Base-by-base conservation (phyloP, 164 flowering plant genomes). In the Protea cynaroides region DNA sequence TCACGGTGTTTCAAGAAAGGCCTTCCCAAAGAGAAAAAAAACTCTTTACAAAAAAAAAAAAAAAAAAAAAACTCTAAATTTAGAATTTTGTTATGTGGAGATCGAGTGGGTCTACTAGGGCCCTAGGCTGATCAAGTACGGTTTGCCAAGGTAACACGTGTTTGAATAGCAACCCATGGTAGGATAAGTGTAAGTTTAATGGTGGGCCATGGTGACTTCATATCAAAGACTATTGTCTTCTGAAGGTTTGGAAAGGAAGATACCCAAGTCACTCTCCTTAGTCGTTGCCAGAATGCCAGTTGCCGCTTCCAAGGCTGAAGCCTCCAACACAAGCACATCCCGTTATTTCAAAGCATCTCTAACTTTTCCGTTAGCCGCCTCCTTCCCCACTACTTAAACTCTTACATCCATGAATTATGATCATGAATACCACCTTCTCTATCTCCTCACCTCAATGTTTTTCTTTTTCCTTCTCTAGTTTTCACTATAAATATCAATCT, bases 401-500 rank as follows among this genome's bases (percentile, higher is more conserved):
- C 19, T 18, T 56, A 47, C 58, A 58, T 40, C 53, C 51, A 0
- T 19, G 17, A 59, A 37, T 38, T 59, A 51, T 52, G 55, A 67
- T 52, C 71, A 29, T 29, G 4, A 29, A 63, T n/a, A 37, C 66
- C 71, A 68, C 71, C 76, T 73, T 75, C 72, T 69, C 66, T 68
- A n/a, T n/a, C n/a, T n/a, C n/a, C 47, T 73, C 76, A 71, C 77
- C 70, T 75, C 72, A 63, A 18, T 46, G 29, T 43, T 43, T 11
- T 59, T 44, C 36, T 65, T 29, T 29, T 29, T 29, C 34, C 2
- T 29, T 29, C 34, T 29, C 34, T 29, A 2, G 5, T 58, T 50
- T 49, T 14, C 50, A 0, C 72, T 75, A 75, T 72, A 75, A 62
- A 75, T 72, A 69, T 59, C 59, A 56, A 14, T 61, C 68, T 36